These are phyloP conservation scores for Boletus pseudopeckii DNA, from an alignment of 768 basidiomycete genomes.

Conservation along the genomic window DNA sequence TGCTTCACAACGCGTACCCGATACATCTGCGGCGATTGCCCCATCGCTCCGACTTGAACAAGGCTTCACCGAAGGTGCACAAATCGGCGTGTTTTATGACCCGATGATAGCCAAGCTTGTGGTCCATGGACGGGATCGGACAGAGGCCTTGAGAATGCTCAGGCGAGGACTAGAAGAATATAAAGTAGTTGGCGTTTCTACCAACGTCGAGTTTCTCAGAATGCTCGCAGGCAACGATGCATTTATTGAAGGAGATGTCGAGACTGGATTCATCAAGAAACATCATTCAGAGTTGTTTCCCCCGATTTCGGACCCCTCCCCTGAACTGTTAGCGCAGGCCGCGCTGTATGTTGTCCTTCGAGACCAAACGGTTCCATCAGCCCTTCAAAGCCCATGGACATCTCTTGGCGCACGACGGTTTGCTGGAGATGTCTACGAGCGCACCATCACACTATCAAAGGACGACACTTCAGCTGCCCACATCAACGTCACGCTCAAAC, in stretches of 20 bases:
- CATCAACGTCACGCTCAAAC: conserved; percentile 39
- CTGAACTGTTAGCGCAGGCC: conserved; percentile 71
- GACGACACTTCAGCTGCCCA: conserved; percentile 43
- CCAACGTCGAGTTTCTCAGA: conserved; percentile 87
- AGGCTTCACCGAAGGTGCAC: conserved; percentile 76
- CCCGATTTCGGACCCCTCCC: conserved; percentile 49
- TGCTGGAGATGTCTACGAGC: conserved; percentile 67
- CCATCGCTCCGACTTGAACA: conserved; percentile 84
- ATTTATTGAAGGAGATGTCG: conserved; percentile 77
- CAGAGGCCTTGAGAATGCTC: conserved; percentile 78
- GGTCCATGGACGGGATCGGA: conserved; percentile 79
- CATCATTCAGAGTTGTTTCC: conserved; percentile 83
- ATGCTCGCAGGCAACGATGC: conserved; percentile 71
- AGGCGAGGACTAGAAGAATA: conserved; percentile 83
- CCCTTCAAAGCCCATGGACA: conserved; percentile 58
- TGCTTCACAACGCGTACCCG: conserved; percentile 22
- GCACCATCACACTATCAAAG: conserved; percentile 56
- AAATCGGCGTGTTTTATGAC: conserved; percentile 87
- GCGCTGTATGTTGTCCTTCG: conserved; percentile 73
- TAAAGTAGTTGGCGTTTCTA: conserved; percentile 85
- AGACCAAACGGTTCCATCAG: conserved; percentile 41
- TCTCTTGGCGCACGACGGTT: conserved; percentile 73
- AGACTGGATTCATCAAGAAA: conserved; percentile 95
- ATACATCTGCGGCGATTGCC: conserved; percentile 29
- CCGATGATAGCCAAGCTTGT: conserved; percentile 93